A percentile compares a stretch with the other conserved stretches of the same genome.
These are phyloP conservation scores for Huntiella savannae DNA, from an alignment of 2,329 filamentous ascomycete species.

Conservation along the genomic window DNA sequence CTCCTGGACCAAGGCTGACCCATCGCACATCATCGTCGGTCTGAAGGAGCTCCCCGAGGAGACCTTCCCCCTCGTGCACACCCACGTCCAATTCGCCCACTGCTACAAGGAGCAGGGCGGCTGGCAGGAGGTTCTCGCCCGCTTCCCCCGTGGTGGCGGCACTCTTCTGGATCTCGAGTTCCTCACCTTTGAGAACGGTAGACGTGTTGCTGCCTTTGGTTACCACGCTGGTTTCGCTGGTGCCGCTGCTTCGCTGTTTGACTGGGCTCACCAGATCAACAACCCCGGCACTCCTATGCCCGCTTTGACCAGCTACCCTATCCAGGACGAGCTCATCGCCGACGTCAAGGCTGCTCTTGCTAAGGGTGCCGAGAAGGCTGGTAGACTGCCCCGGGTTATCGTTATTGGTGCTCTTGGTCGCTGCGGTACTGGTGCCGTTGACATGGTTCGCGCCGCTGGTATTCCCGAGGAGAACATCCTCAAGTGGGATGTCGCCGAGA, in stretches of 20 bases:
- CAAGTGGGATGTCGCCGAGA: constrained; percentile 61
- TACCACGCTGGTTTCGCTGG: constrained; percentile 62
- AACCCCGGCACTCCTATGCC: constrained; percentile 50
- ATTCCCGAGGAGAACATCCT: constrained; percentile 29
- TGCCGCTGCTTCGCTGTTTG: constrained; percentile 54
- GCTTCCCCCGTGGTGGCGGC: constrained; percentile 60
- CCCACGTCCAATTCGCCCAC: constrained; percentile 53
- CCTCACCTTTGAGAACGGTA: constrained; percentile 47
- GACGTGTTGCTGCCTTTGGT: constrained; percentile 53
- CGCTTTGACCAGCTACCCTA: constrained; percentile 48
- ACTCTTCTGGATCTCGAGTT: constrained; percentile 78
- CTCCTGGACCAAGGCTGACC: constrained; percentile 47
- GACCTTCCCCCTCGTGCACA: constrained; percentile 52
- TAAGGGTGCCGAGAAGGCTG: constrained; percentile 42
- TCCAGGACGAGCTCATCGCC: constrained; percentile 46
- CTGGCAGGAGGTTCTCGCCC: constrained; percentile 61
- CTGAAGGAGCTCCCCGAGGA: constrained; percentile 64
- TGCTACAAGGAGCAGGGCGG: constrained; percentile 60
- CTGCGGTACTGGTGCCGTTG: constrained; percentile 69
- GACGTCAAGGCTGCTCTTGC: constrained; percentile 56
- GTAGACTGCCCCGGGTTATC: constrained; percentile 52
- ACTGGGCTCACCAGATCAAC: constrained; percentile 67
- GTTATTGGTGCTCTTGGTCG: constrained; percentile 73
- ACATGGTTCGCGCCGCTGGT: constrained; percentile 57
- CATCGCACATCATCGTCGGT: constrained; percentile 52